Evolutionary conservation across 2,329 filamentous ascomycete species (phyloP), one percentile per base, ranked within the genome.

Genomic region (Calonectria ilicicola): DNA sequence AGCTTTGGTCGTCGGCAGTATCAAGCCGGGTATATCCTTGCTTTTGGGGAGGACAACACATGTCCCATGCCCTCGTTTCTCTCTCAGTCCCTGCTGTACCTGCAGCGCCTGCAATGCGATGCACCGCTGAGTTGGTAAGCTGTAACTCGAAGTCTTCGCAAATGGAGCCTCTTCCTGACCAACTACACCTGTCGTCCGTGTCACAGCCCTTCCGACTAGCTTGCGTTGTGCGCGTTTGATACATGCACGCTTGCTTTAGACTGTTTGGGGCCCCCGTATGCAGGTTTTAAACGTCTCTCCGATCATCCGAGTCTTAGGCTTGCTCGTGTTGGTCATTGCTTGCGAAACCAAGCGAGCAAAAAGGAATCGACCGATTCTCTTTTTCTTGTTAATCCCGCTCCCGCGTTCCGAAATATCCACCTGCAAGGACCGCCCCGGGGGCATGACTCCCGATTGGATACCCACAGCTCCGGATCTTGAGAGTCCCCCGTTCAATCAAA

Each of bases 401-500:
- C 49, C 51, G 29, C 29, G 12, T 40, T 62, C 56, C 38, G 32
- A 42, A 62, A 42, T 40, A 29, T 35, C 56, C 56, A 40, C 70
- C 72, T 69, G 47, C 38, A 44, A 27, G 63, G 62, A 46, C 47
- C 71, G 63, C 58, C 38, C 51, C 56, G 51, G 49, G 47, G 53
- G 63, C 63, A 60, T 32, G 63, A 27, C 66, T 73, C 72, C 73
- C 68, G 73, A 75, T 75, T 75, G 72, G 73, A 67, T 63, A 69
- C 60, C 73, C 72, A 68, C 44, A 44, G 49, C 32, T 65, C 73
- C 72, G 73, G 73, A 69, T 68, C 69, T 68, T 66, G 69, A 56
- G 47, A 21, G 32, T 46, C 58, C 49, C 46, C 42, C 47, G 21
- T 51, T 60, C 53, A 23, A 38, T 14, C 32, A 60, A 23, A 23